A percentile compares a stretch with the other conserved stretches of the same genome.
Conservation (phyloP, 805 yeast species). For the Blastobotrys peoriensis region DNA sequence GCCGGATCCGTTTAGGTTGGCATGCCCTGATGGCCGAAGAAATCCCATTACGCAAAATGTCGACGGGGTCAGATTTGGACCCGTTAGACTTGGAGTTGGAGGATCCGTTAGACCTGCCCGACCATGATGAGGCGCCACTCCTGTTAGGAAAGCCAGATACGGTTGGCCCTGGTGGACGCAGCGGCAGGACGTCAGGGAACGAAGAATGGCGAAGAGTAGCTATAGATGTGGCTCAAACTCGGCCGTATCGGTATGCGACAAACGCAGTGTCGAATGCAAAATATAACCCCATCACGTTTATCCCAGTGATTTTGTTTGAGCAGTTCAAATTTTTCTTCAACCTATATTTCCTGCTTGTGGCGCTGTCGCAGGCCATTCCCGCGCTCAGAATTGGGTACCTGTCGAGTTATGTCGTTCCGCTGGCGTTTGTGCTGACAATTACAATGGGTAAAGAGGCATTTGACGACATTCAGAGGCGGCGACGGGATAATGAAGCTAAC, state of each 20-base stretch:
- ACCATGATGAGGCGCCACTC: conserved; percentile 9
- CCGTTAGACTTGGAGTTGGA: not conserved
- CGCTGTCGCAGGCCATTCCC: conserved; percentile 88
- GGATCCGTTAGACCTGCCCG: conserved; percentile 6
- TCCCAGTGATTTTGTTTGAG: conserved; percentile 85
- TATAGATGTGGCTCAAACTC: conserved; percentile 7
- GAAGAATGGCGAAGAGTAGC: not conserved
- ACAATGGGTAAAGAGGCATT: conserved; percentile 95
- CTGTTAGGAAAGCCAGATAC: no score
- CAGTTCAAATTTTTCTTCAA: conserved; percentile 97
- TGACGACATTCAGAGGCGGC: conserved; percentile 86
- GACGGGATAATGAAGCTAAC: conserved; percentile 86
- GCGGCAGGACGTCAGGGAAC: not conserved
- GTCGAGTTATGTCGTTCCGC: conserved; percentile 88
- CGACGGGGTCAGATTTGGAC: not conserved
- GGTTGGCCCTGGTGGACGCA: not conserved
- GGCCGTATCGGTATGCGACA: conserved; percentile 36
- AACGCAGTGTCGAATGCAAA: conserved; percentile 93
- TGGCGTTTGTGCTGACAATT: conserved; percentile 84
- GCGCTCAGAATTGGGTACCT: conserved; percentile 87
- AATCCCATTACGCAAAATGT: conserved; percentile 8
- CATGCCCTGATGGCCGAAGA: no score
- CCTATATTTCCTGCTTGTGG: conserved; percentile 84
- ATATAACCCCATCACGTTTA: conserved; percentile 78
- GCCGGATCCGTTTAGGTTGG: no score